A percentile compares a stretch with the other conserved stretches of the same genome.
Evolutionary conservation across 2,329 filamentous ascomycete genomes (phyloP).

Genomic region (Diaporthe amygdali): DNA sequence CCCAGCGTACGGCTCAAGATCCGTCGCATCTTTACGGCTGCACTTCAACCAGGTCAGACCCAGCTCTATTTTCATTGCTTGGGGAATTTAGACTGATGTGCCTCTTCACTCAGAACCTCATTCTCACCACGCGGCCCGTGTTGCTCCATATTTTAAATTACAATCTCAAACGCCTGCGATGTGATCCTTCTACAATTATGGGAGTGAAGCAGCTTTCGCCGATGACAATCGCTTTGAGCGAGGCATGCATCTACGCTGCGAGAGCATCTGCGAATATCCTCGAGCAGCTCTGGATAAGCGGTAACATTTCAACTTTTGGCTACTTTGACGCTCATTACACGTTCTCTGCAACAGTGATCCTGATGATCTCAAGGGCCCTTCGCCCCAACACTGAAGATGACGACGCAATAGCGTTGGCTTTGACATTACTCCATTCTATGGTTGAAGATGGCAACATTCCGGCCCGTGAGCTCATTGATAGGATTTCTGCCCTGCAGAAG

Average conservation of each 20-base stretch:
- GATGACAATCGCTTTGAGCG: conserved; percentile 36
- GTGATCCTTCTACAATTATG: not conserved
- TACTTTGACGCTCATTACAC: conserved; percentile 36
- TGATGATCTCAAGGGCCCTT: conserved; percentile 34
- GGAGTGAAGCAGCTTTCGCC: conserved; percentile 30
- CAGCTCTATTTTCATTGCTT: not conserved
- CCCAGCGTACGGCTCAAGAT: conserved; percentile 27
- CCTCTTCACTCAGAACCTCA: conserved; percentile 12
- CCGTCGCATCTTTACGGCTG: conserved; percentile 27
- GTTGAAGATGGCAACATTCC: conserved; percentile 35
- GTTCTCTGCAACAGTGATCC: conserved; percentile 32
- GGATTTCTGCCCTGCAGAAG: conserved; percentile 25
- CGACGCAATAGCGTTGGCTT: conserved; percentile 30
- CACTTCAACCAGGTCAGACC: conserved; percentile 29
- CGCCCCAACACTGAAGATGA: conserved; percentile 28
- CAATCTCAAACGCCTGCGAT: conserved; percentile 15
- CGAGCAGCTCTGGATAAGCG: conserved; percentile 33
- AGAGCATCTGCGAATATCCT: conserved; percentile 32
- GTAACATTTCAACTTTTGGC: conserved; percentile 33
- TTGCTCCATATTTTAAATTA: conserved; percentile 28
- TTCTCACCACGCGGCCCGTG: conserved; percentile 29
- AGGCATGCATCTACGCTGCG: conserved; percentile 35
- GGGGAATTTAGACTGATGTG: not conserved
- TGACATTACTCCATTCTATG: conserved; percentile 32
- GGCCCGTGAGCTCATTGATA: conserved; percentile 31